phyloP scores from a whole-genome alignment of 352 stramenopile species.

The Phytophthora citricola region DNA sequence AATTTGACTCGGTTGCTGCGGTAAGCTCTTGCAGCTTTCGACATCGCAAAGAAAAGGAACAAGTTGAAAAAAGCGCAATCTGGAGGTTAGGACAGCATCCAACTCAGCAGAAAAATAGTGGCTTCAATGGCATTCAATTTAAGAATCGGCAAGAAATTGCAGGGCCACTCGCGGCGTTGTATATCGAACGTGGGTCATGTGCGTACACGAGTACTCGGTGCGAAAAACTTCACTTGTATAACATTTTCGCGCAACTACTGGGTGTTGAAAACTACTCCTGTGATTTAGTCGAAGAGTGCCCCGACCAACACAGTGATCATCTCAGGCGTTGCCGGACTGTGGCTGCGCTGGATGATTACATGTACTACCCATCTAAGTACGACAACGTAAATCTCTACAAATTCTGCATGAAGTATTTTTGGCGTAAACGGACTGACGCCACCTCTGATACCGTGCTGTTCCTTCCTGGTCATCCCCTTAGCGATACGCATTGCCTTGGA shows the following conservation, averaged over 20 bases:
- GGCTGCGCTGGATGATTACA: neutral
- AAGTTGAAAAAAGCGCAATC: no score
- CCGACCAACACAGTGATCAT: neutral
- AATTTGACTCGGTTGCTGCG: no score
- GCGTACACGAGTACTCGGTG: neutral
- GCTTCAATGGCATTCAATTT: neutral
- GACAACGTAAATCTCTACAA: neutral
- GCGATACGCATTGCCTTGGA: neutral
- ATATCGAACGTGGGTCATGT: neutral
- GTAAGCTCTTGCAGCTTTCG: no score
- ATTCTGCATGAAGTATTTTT: neutral
- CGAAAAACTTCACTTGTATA: neutral
- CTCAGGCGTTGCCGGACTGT: neutral
- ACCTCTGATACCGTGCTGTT: neutral
- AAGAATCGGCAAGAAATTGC: neutral
- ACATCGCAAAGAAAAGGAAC: no score
- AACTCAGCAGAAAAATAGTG: no score
- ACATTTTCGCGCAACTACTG: neutral
- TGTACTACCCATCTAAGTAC: neutral
- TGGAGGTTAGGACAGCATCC: neutral
- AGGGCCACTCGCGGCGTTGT: neutral
- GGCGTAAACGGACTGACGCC: neutral
- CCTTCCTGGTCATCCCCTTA: neutral
- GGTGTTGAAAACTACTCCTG: neutral
- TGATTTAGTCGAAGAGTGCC: neutral